Base-by-base conservation (phyloP, 1,284 basidiomycete species). In the Peniophora sp. region DNA sequence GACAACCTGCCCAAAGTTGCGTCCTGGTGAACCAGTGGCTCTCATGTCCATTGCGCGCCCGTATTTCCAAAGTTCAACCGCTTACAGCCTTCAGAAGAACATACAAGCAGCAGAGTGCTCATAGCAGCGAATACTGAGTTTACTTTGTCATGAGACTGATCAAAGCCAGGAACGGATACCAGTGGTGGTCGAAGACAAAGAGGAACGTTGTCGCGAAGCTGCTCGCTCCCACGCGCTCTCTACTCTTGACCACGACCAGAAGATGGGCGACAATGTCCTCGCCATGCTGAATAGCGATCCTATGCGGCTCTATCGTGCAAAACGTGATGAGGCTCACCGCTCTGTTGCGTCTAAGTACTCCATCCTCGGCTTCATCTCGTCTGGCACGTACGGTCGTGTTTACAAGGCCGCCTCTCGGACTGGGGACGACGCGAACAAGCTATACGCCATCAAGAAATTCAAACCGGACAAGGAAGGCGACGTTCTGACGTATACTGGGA, bases 381-480 rank as follows among this genome's bases (percentile, higher is more conserved):
- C 93, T 3, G 96, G 96, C 17, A 99, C 97, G 0, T 99, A 99
- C 63, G 97, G 97, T 0, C 78, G 94, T 24, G 96, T 99, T 3
- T 99, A 99, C 79, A 99, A 99, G 67, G 97, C 95, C 0, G 80
- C 89, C 55, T 85, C 87, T 55, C 74, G 81, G 32, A 32, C 27
- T 12, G 27, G 27, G 6, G 86, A 81, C 1, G 71, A 73, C 10
- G 83, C 85, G 43, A 81, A 74, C 1, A 74, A 72, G 52, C 77
- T 96, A 47, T 89, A 93, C 61, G 97, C 96, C 3, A 98, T 99
- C 72, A 99, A 99, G 73, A 99, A 99, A 69, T 99, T 99, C 75
- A 99, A 99, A 66, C 95, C 96, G 0, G 97, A 99, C 74, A 98
- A 98, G 66, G 94, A 97, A 69, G 93, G 93, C 32, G 94, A 97